Base-by-base conservation (phyloP, 495 filamentous ascomycete genomes). In the Schizothecium vesticola region DNA sequence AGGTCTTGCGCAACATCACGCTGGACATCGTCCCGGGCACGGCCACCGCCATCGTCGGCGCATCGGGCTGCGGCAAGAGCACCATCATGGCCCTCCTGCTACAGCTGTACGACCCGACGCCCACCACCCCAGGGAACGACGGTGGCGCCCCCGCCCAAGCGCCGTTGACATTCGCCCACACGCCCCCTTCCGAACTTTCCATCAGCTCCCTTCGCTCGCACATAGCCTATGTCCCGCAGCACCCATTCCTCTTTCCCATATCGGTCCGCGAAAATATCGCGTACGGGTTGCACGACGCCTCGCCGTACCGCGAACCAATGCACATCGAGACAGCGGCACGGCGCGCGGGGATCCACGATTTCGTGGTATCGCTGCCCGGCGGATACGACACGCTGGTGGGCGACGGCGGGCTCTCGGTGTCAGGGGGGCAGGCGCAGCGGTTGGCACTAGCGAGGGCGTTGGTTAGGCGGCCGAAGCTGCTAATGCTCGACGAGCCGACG, bases 401-500 rank as follows among this genome's bases (percentile, higher is more conserved):
- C 12, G 91, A 94, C 63, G 92, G 92, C 13, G 93, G 92, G 0
- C 80, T 86, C 22, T 83, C 85, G 0, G 75, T 99, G 1, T 92
- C 89, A 0, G 94, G 93, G 2, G 95, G 95, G 0, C 95, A 99
- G 72, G 88, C 88, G 2, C 94, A 97, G 73, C 84, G 92, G 0
- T 69, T 98, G 7, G 87, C 89, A 5, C 93, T 98, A 65, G 93
- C 94, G 3, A 80, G 95, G 1, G 94, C 94, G 4, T 78, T 98
- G 1, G 81, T 91, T 3, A 81, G 92, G 0, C 77, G 83, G 22
- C 92, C 92, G 0, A 82, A 83, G 56, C 76, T 97, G 8, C 74
- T 98, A 22, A 85, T 99, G 0, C 76, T 98, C 13, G 95, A 99
- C 68, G 95, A 98, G 76, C 90, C 94, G 4, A 98, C 95, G 0